These are phyloP conservation scores for Epichloe coenophiala DNA, from an alignment of 2,329 filamentous ascomycete species.

Conservation along the genomic window DNA sequence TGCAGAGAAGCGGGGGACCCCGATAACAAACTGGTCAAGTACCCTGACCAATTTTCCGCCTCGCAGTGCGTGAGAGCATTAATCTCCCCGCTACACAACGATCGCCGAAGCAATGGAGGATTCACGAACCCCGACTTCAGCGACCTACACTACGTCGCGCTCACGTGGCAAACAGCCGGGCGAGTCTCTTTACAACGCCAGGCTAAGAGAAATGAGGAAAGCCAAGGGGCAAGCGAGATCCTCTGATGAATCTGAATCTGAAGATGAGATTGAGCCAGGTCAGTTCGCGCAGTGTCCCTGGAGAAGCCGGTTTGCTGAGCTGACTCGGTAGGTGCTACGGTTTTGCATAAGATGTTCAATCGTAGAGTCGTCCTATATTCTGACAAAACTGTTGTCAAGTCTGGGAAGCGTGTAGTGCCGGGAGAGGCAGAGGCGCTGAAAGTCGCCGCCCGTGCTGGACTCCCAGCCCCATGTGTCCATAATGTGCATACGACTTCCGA, in stretches of 20 bases:
- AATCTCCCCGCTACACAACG: too few species aligned
- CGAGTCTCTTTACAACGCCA: slow-evolving; percentile 8
- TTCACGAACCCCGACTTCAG: background rate
- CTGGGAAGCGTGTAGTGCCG: slow-evolving; percentile 11
- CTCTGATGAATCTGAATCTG: slow-evolving; percentile 12
- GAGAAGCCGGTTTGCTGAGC: background rate
- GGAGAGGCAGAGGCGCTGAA: slow-evolving; percentile 15
- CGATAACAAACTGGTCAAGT: too few species aligned
- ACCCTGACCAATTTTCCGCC: too few species aligned
- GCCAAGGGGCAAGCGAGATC: slow-evolving; percentile 9
- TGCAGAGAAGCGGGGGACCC: too few species aligned
- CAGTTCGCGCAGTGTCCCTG: background rate
- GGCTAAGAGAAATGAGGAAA: slow-evolving; percentile 8
- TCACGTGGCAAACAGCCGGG: slow-evolving; percentile 8
- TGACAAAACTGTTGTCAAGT: slow-evolving; percentile 14
- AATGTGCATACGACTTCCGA: slow-evolving; percentile 7
- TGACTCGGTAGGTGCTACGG: slow-evolving; percentile 8
- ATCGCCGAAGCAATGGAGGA: background rate
- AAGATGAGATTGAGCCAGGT: slow-evolving; percentile 13
- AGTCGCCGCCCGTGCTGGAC: slow-evolving; percentile 7
- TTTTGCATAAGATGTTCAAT: slow-evolving; percentile 11
- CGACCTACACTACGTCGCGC: slow-evolving; percentile 8
- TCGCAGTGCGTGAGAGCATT: too few species aligned
- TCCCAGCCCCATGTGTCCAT: slow-evolving; percentile 13
- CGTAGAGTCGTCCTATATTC: slow-evolving; percentile 12